Evolutionary conservation across 192 early-diverging fungal species (phyloP), one percentile per base, ranked within the genome.

Genomic region (Backusella westeae): DNA sequence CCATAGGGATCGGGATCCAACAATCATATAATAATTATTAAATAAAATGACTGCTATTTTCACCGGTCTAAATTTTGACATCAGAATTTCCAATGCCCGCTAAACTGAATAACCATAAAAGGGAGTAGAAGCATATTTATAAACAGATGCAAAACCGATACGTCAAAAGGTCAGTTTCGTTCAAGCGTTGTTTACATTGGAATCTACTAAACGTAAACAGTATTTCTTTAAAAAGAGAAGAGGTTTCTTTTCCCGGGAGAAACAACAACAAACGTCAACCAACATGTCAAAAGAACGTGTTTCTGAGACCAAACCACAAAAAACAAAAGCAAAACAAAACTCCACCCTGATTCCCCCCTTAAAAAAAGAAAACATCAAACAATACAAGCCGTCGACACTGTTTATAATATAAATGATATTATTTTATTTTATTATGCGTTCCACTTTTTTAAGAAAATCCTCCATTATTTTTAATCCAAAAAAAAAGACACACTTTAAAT

Each of bases 401-500:
- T 49, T n/a, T 49, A 49, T 49, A 49, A 49, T 49, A 44, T 44
- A 44, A 6, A 49, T n/a, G 46, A 19, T 19, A n/a, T 49, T 49
- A 19, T 44, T 19, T 49, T 49, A 19, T 44, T 19, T 49, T 49
- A 49, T 49, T 49, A 49, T 49, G 46, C 46, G 6, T 49, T 49
- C 46, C 19, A 67, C 34, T 67, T 35, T 34, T 49, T 19, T 19
- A n/a, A n/a, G 17, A 49, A 49, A n/a, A 49, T 49, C 46, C 46
- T 49, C 46, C 46, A 49, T 49, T 49, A n/a, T 19, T 36, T n/a
- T 35, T 67, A 26, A 21, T 35, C 17, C 32, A 67, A 12, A 52
- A 15, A 36, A 52, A 6, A 36, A 32, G 32, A 32, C 2, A 44
- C 38, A 41, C 26, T 71, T 81, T 81, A 82, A 74, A 82, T 78